phyloP scores from a whole-genome alignment of 805 yeast species.

The Metschnikowia lunata region DNA sequence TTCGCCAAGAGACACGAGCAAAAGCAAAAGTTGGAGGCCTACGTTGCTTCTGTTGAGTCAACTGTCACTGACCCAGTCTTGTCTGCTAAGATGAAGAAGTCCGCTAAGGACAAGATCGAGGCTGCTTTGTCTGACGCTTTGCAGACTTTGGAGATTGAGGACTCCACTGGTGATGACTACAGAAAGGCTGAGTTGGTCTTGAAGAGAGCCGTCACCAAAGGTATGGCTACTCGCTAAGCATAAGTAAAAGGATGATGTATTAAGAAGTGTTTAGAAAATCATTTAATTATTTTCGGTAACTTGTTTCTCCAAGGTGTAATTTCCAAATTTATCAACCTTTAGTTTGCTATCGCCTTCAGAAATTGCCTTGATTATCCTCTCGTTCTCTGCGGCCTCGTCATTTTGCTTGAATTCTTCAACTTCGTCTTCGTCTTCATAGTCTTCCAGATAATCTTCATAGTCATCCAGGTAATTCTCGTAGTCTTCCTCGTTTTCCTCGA shows the following conservation, averaged over 20 bases:
- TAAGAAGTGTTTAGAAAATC: slow-evolving; percentile 19
- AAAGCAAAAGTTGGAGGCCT: slow-evolving; percentile 97
- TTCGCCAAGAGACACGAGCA: slow-evolving; percentile 99
- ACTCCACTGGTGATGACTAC: slow-evolving; percentile 92
- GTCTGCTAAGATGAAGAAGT: slow-evolving; percentile 94
- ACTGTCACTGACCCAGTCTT: slow-evolving; percentile 97
- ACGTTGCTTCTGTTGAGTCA: slow-evolving; percentile 80
- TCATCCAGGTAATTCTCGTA: slow-evolving; percentile 30
- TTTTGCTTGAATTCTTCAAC: slow-evolving; percentile 12
- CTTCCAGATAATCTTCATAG: slow-evolving; percentile 32
- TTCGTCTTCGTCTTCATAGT: slow-evolving; percentile 26
- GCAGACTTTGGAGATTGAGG: slow-evolving; percentile 96
- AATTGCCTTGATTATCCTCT: slow-evolving; percentile 66
- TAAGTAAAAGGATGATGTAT: slow-evolving; percentile 13
- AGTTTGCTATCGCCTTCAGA: slow-evolving; percentile 58
- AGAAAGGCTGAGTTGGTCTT: slow-evolving; percentile 99
- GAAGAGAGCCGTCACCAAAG: slow-evolving; percentile 99
- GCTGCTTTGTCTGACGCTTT: slow-evolving; percentile 96
- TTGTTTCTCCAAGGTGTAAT: slow-evolving; percentile 56
- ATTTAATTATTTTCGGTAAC: slow-evolving; percentile 11
- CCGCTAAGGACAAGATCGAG: slow-evolving; percentile 96
- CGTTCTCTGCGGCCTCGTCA: slow-evolving; percentile 29
- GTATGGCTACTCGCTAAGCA: slow-evolving; percentile 93
- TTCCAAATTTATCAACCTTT: slow-evolving; percentile 79
- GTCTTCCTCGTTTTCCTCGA: slow-evolving; percentile 22